Evolutionary conservation across 164 flowering plant genomes (phyloP).

Genomic region (Magnolia kwangsiensis): DNA sequence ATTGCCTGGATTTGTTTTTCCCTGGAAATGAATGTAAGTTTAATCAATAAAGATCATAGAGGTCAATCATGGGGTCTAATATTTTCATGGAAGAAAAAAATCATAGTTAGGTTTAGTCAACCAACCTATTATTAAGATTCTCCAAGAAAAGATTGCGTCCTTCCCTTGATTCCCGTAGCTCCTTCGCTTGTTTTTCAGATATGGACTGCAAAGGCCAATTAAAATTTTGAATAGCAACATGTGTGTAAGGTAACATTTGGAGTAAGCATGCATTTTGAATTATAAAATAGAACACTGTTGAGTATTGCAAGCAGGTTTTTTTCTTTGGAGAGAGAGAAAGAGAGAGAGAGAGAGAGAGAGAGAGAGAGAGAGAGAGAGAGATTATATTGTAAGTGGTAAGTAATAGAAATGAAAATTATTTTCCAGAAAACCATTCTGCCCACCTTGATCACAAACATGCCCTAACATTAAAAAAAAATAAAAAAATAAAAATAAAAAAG

Average conservation of each 20-base stretch:
- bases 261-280: background rate
- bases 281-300: background rate
- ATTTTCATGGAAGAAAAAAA: background rate
- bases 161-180: slow-evolving; percentile 71
- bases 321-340: too few relatives aligned
- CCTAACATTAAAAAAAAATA: too few relatives aligned
- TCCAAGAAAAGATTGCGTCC: slow-evolving; percentile 61
- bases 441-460: too few relatives aligned
- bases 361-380: too few relatives aligned
- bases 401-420: too few relatives aligned
- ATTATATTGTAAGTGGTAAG: too few relatives aligned
- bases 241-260: too few relatives aligned
- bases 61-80: background rate
- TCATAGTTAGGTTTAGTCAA: slow-evolving; percentile 10
- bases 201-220: slow-evolving; percentile 54
- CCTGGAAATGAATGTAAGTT: slow-evolving; percentile 38
- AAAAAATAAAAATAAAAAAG: background rate
- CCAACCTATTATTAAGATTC: slow-evolving; percentile 61
- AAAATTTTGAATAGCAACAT: background rate
- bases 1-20: slow-evolving; percentile 80
- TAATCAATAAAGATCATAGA: background rate
- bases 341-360: too few relatives aligned
- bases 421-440: too few relatives aligned
- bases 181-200: slow-evolving; percentile 95
- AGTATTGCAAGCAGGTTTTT: background rate